A percentile compares a stretch with the other conserved stretches of the same genome.
These are phyloP conservation scores for Backusella sp. DNA, from an alignment of 192 early-diverging fungal species.

Conservation along the genomic window DNA sequence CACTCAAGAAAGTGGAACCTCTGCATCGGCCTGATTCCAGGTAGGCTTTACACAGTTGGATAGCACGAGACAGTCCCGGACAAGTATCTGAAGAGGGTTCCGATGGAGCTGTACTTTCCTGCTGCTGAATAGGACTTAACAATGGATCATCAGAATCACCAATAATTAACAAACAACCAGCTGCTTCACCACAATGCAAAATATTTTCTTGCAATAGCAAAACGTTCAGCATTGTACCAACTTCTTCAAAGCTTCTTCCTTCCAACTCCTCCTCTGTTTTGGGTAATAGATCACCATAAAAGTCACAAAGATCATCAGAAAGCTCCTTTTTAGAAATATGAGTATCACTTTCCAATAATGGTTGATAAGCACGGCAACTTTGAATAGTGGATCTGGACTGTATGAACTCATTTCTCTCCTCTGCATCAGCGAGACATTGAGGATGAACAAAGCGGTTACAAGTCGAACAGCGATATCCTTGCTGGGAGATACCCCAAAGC, in stretches of 20 bases:
- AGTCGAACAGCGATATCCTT: slow-evolving; percentile 51
- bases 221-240: slow-evolving; percentile 29
- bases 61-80: slow-evolving; percentile 5
- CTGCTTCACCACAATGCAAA: slow-evolving; percentile 32
- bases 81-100: slow-evolving; percentile 10
- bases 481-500: slow-evolving; percentile 54
- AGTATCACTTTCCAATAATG: slow-evolving; percentile 31
- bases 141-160: slow-evolving; percentile 16
- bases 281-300: slow-evolving; percentile 15
- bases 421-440: slow-evolving; percentile 27
- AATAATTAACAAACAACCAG: slow-evolving; percentile 36
- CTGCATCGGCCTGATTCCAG: slow-evolving; percentile 13
- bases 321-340: slow-evolving; percentile 30
- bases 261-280: slow-evolving; percentile 11
- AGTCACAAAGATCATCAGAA: neutral
- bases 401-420: slow-evolving; percentile 3
- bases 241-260: slow-evolving; percentile 33
- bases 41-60: slow-evolving; percentile 27
- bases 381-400: neutral
- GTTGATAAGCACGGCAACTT: slow-evolving; percentile 12
- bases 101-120: neutral
- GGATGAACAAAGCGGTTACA: slow-evolving; percentile 52
- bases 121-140: neutral
- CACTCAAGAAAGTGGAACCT: slow-evolving; percentile 36
- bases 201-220: slow-evolving; percentile 40